Evolutionary conservation across 2,329 filamentous ascomycete species (phyloP).

Genomic region (Ophidiomyces ophidiicola): DNA sequence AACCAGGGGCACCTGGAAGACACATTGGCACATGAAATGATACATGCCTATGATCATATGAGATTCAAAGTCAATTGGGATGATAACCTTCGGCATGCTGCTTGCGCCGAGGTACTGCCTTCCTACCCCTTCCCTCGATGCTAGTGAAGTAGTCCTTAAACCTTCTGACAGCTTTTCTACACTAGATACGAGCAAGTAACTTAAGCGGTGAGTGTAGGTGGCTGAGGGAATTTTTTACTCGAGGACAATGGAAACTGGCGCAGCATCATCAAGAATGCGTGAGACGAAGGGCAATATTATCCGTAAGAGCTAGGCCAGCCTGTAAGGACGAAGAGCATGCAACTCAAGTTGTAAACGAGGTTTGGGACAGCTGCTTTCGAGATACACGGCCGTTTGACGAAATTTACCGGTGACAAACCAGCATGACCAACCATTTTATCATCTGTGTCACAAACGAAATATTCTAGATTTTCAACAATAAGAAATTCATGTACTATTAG

Average conservation of each 20-base stretch:
- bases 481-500: slow-evolving; percentile 9
- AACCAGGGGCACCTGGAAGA: slow-evolving; percentile 77
- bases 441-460: neutral
- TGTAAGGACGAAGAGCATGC: slow-evolving; percentile 83
- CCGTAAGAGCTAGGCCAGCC: slow-evolving; percentile 62
- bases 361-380: slow-evolving; percentile 95
- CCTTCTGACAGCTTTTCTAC: neutral
- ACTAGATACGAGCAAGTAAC: slow-evolving; percentile 78
- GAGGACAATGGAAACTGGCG: slow-evolving; percentile 77
- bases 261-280: slow-evolving; percentile 94
- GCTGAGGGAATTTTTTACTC: slow-evolving; percentile 69
- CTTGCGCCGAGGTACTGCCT: slow-evolving; percentile 69
- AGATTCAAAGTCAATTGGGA: slow-evolving; percentile 78
- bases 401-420: slow-evolving; percentile 60
- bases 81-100: slow-evolving; percentile 74
- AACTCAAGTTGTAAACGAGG: slow-evolving; percentile 78
- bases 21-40: slow-evolving; percentile 92
- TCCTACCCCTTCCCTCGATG: slow-evolving; percentile 1
- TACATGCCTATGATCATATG: slow-evolving; percentile 89
- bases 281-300: slow-evolving; percentile 63
- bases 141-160: neutral
- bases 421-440: neutral
- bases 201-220: slow-evolving; percentile 90
- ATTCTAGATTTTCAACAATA: neutral
- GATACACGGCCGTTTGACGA: slow-evolving; percentile 96